Base-by-base conservation (phyloP, 2,329 filamentous ascomycete genomes). In the Didymella sp. region DNA sequence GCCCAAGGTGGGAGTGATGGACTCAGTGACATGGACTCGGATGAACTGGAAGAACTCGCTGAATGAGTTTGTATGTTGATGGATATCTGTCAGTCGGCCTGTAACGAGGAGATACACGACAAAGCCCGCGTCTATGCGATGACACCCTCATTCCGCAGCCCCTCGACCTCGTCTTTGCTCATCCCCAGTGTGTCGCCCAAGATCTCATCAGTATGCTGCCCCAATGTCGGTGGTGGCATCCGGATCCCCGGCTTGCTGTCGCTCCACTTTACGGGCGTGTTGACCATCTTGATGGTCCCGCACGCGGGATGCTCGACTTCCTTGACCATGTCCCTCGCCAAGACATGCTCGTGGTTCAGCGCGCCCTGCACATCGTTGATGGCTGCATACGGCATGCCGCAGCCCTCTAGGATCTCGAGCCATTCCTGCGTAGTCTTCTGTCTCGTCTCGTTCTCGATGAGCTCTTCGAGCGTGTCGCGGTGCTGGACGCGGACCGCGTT, bases 191-290 rank as follows among this genome's bases (percentile, higher is more conserved):
- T 65, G 11, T 66, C 66, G 7, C 62, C 61, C 15, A 77, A 60
- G 15, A 77, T 70, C 41, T 76, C 74, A 40, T 76, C 64, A 6
- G 75, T 77, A 52, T 77, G 75, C 54, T 77, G 75, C 9, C 75
- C 95, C 30, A 99, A 78, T 7, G 89, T 90, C 1, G 95, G 95
- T 17, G 95, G 95, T 24, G 90, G 85, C 3, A 82, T 89, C 30
- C 94, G 83, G 35, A 96, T 87, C 3, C 86, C 85, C 0, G 93
- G 92, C 64, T 84, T 87, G 24, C 89, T 90, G 64, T 93, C 87
- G 5, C 92, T 96, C 75, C 92, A 96, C 75, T 99, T 99, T 57
- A 99, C 88, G 0, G 95, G 95, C 0, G 92, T 96, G 70, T 96
- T 97, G 51, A 99, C 89, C 71, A 99, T 80, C 77, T 92, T 93